Conservation (phyloP, 495 filamentous ascomycete genomes). For the Hypoxylon rickii region DNA sequence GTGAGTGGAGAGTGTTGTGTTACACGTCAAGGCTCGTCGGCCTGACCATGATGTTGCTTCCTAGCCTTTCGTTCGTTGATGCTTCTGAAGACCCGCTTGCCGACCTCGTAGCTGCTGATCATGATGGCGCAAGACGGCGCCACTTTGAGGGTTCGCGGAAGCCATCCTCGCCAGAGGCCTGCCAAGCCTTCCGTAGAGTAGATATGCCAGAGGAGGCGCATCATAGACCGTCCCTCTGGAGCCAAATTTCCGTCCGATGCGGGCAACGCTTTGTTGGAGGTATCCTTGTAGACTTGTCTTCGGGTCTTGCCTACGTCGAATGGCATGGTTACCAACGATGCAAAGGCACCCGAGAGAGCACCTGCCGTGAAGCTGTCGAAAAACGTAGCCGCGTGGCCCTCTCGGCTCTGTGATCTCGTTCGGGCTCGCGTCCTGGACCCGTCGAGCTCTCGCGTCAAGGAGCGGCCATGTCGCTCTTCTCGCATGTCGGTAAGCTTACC, state of each 20-base stretch:
- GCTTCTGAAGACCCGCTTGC: slow-evolving; percentile 81
- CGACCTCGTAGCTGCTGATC: slow-evolving; percentile 96
- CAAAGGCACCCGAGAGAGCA: slow-evolving; percentile 77
- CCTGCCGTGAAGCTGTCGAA: slow-evolving; percentile 88
- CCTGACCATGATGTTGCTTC: slow-evolving; percentile 16
- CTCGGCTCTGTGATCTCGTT: slow-evolving; percentile 52
- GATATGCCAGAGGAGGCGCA: slow-evolving; percentile 81
- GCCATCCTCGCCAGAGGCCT: slow-evolving; percentile 89
- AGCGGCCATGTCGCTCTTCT: slow-evolving; percentile 50
- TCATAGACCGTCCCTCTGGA: slow-evolving; percentile 75
- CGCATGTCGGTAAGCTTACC: slow-evolving; percentile 66
- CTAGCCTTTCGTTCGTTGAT: slow-evolving; percentile 68
- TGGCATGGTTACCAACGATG: slow-evolving; percentile 88
- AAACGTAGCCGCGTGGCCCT: slow-evolving; percentile 73
- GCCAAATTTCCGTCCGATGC: slow-evolving; percentile 43
- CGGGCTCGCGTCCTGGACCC: slow-evolving; percentile 42
- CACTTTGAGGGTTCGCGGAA: slow-evolving; percentile 88
- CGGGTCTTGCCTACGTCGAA: slow-evolving; percentile 98
- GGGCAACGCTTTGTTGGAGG: slow-evolving; percentile 33
- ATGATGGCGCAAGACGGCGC: slow-evolving; percentile 99
- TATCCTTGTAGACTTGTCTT: slow-evolving; percentile 75
- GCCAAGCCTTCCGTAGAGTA: slow-evolving; percentile 79
- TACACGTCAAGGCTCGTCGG: slow-evolving; percentile 16
- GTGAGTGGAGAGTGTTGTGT: slow-evolving; percentile 15
- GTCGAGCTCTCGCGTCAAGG: slow-evolving; percentile 36